Evolutionary conservation across 129 eudicot genomes (phyloP).

Genomic region (Pseudognaphalium luteoalbum): DNA sequence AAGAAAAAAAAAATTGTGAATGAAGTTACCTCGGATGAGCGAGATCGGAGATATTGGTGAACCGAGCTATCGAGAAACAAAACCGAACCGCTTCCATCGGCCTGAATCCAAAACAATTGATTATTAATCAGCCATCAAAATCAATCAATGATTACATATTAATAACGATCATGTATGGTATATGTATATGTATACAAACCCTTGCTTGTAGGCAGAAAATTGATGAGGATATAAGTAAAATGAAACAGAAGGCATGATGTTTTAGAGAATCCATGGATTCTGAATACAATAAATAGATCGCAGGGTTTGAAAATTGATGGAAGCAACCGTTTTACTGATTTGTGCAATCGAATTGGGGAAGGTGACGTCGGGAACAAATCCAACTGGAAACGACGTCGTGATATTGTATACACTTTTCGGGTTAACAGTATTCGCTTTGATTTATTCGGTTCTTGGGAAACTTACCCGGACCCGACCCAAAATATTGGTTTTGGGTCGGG

Average conservation of each 20-base stretch:
- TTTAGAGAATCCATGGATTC: constrained; percentile 13
- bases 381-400: background rate
- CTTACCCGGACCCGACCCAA: too few species aligned
- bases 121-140: constrained; percentile 19
- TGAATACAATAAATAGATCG: background rate
- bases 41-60: constrained; percentile 52
- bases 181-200: background rate
- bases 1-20: constrained; percentile 16
- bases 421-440: too few species aligned
- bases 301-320: background rate
- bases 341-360: background rate
- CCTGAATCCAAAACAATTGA: constrained; percentile 34
- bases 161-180: background rate
- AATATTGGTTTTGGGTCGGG: too few species aligned
- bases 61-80: constrained; percentile 70
- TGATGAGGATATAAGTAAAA: constrained; percentile 14
- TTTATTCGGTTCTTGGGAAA: too few species aligned
- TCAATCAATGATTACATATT: background rate
- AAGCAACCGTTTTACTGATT: constrained; percentile 12
- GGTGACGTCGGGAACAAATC: background rate
- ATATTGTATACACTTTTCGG: too few species aligned
- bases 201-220: constrained; percentile 24
- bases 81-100: constrained; percentile 45
- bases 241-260: background rate
- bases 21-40: constrained; percentile 26